Conservation (phyloP, 2,329 filamentous ascomycete species). For the Mollisiaceae sp. region DNA sequence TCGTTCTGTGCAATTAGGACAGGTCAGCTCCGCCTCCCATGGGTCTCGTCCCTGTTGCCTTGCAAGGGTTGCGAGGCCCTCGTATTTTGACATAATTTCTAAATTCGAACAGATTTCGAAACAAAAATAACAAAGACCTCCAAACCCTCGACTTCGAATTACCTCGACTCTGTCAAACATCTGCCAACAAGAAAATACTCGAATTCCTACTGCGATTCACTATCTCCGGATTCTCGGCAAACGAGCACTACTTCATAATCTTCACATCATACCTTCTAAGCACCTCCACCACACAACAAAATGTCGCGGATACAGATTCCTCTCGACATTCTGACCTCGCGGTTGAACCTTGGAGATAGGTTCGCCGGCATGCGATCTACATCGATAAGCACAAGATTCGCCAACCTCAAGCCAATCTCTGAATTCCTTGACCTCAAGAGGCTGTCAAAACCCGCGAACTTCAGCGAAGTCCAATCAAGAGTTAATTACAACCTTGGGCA, state of each 20-base stretch:
- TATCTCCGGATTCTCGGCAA: slow-evolving; percentile 3
- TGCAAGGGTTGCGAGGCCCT: slow-evolving; percentile 23
- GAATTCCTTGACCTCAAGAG: slow-evolving; percentile 98
- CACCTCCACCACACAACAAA: slow-evolving; percentile 31
- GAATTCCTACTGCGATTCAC: not conserved
- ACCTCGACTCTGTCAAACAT: slow-evolving; percentile 9
- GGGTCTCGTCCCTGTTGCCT: slow-evolving; percentile 20
- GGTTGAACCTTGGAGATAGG: slow-evolving; percentile 83
- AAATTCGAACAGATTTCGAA: slow-evolving; percentile 37
- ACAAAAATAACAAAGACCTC: slow-evolving; percentile 25
- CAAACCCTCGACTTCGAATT: slow-evolving; percentile 6
- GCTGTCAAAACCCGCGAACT: slow-evolving; percentile 91
- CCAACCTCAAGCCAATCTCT: slow-evolving; percentile 86
- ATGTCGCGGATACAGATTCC: slow-evolving; percentile 95
- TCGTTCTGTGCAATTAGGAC: too few species aligned
- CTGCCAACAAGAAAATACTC: slow-evolving; percentile 17
- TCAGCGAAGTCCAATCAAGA: slow-evolving; percentile 85
- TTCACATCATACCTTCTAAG: slow-evolving; percentile 3
- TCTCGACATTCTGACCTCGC: slow-evolving; percentile 87
- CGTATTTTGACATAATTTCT: slow-evolving; percentile 28
- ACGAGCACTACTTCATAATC: slow-evolving; percentile 5
- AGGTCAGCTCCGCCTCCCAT: not conserved
- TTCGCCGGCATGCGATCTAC: slow-evolving; percentile 84
- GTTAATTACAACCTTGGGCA: slow-evolving; percentile 97
- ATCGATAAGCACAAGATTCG: slow-evolving; percentile 80